Conservation (phyloP, 306 rosid species). For the Echinosophora koreensis region DNA sequence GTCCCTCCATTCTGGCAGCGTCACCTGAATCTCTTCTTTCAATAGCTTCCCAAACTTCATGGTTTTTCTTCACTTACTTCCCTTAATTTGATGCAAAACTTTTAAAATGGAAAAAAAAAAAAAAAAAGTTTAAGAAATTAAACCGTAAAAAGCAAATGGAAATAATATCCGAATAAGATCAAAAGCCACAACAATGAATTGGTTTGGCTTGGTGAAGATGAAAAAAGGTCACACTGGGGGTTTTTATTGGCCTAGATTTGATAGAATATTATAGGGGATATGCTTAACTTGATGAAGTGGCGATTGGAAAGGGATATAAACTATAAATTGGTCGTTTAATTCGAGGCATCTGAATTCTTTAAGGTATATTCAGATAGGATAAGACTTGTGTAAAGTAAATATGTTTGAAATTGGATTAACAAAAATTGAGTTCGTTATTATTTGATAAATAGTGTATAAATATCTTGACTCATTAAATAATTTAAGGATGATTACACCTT, state of each 20-base stretch:
- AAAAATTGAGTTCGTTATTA: no score
- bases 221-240: neutral
- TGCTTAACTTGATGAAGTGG: conserved; percentile 80
- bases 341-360: conserved; percentile 53
- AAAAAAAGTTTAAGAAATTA: neutral
- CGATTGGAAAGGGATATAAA: conserved; percentile 52
- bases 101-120: neutral
- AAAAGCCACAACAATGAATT: conserved; percentile 18
- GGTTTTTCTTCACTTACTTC: neutral
- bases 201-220: neutral
- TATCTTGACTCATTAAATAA: no score
- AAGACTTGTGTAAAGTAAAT: no score
- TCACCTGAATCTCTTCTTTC: conserved; percentile 73
- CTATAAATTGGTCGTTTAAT: conserved; percentile 54
- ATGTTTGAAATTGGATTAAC: no score
- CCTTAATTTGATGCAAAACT: neutral
- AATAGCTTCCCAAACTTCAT: conserved; percentile 89
- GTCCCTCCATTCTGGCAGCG: conserved; percentile 82
- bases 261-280: conserved; percentile 80
- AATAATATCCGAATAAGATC: neutral
- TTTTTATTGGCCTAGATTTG: conserved; percentile 52
- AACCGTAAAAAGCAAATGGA: no score
- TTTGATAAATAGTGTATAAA: no score
- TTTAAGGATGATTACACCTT: no score
- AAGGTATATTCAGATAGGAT: conserved; percentile 65